Evolutionary conservation across 768 basidiomycete genomes (phyloP).

Genomic region (Russula dissimulans): DNA sequence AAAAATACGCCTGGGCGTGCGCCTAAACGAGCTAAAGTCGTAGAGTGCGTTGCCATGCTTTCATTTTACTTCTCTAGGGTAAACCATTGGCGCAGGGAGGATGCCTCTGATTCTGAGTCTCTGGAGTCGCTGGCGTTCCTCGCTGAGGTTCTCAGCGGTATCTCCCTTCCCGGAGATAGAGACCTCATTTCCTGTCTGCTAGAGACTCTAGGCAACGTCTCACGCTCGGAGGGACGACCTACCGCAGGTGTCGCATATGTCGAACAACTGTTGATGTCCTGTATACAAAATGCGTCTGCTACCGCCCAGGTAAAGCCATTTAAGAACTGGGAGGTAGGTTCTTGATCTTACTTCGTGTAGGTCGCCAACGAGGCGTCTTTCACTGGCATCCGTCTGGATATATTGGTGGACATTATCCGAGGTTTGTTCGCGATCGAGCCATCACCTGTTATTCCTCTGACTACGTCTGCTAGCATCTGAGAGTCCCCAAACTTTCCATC

Average conservation of each 20-base stretch:
- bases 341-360: constrained; percentile 27
- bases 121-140: constrained; percentile 43
- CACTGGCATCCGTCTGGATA: constrained; percentile 64
- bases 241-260: constrained; percentile 66
- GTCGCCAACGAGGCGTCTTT: constrained; percentile 44
- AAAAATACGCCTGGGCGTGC: constrained; percentile 38
- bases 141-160: constrained; percentile 62
- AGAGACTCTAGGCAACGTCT: constrained; percentile 59
- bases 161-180: constrained; percentile 54
- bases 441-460: constrained; percentile 2
- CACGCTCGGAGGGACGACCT: constrained; percentile 43
- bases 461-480: constrained; percentile 48
- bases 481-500: constrained; percentile 92
- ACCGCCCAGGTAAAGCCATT: constrained; percentile 41
- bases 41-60: constrained; percentile 35
- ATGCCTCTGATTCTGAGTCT: not conserved
- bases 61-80: not conserved
- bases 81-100: not conserved
- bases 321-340: not conserved
- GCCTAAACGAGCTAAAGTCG: constrained; percentile 55
- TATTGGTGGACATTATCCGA: constrained; percentile 80
- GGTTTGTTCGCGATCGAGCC: constrained; percentile 33
- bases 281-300: constrained; percentile 56
- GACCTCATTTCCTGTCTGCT: constrained; percentile 65
- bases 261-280: constrained; percentile 78